Evolutionary conservation across 306 rosid species (phyloP), one percentile per base, ranked within the genome.

Genomic region (Hippophae gyantsensis): DNA sequence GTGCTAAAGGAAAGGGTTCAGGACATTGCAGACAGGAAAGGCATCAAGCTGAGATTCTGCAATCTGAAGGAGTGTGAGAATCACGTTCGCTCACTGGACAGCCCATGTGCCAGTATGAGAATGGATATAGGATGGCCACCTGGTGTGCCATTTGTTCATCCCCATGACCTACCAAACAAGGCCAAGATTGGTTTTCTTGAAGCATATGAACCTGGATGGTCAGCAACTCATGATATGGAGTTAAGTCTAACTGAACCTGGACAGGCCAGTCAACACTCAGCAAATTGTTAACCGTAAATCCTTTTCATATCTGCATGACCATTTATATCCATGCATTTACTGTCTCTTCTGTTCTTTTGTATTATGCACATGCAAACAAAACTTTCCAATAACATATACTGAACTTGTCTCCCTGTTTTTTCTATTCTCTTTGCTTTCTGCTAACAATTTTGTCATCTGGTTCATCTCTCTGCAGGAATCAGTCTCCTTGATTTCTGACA

Each of bases 201-300:
- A 69, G 97, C 99, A 13, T 92, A 85, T 66, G 99, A 92, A 80
- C 99, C 99, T 60, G 99, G 96, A 78, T 92, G 99, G 99, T 74
- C 97, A 48, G 95, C 81, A 67, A 85, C 89, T 38, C 96, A 88
- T 69, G 87, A 87, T 48, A 62, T 81, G 73, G 87, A 81, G 52
- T 72, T 72, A 23, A 76, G 72, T 67, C 81, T 78, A 43, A 81
- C 87, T 2, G 87, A 92, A 82, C 83, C 78, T 65, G 78, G 98
- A 75, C 86, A 87, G 80, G 83, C 87, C 75, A 83, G 95, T 85
- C 89, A 82, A 77, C 86, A 57, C 77, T 75, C 74, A 10, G 76
- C 82, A 76, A 78, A 76, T 73, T 85, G 80, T 72, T 32, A 78
- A 73, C 77, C 72, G 80, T 73, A 74, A 81, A 68, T 77, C 64